Base-by-base conservation (phyloP, 495 filamentous ascomycete genomes). In the Antarctomyces pellizariae region DNA sequence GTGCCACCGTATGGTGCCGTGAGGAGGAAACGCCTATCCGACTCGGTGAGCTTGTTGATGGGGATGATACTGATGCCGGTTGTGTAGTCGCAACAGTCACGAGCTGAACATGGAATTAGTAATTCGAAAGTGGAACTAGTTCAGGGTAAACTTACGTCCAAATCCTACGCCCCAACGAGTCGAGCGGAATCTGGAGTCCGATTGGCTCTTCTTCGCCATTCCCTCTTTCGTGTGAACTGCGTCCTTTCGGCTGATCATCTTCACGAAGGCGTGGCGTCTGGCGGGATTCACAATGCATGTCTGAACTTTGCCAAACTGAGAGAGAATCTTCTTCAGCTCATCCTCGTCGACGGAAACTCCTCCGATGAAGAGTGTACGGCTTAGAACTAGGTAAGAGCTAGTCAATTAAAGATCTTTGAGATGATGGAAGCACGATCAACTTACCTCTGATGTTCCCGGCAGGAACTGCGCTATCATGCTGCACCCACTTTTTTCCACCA, bases 151-250 rank as follows among this genome's bases (percentile, higher is more conserved):
- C n/a, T n/a, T n/a, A n/a, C n/a, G 89, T 2, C 86, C 86, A 39
- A 90, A 99, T 3, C 86, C 86, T 18, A 99, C 89, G 36, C 86
- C 86, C 86, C 86, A 99, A 26, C 82, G 68, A 15, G 83, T 93
- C 71, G 90, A 34, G 32, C 16, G 17, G 16, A 78, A 59, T 36
- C 75, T 63, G 57, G 80, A 66, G 25, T 83, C 67, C 15, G 65
- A 56, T 26, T 61, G 58, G 30, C 69, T 66, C 36, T 67, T 61
- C 3, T 68, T 71, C 38, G 92, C 82, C 82, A 95, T 93, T 22
- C 71, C 78, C n/a, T 74, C 66, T 34, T 86, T 78, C 26, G 86
- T 86, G 26, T 44, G 48, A 15, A 91, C 60, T 7, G 86, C 83
- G 43, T 93, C 82, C 16, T 62, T 54, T 13, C 89, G 80, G 29